Conservation (phyloP, 495 filamentous ascomycete species). For the Aspergillus conjunctus region DNA sequence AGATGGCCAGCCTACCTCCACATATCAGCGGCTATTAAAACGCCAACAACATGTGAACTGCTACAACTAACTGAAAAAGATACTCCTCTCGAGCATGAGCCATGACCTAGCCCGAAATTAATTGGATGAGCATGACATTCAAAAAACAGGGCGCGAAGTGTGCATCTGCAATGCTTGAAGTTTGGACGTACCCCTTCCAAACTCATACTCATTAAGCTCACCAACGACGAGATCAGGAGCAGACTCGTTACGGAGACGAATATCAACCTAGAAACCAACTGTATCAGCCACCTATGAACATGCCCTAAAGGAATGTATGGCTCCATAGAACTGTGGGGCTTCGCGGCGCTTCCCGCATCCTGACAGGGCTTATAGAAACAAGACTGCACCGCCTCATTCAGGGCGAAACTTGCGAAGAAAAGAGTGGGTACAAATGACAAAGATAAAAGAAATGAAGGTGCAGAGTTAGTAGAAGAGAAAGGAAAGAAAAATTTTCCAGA, state of each 20-base stretch:
- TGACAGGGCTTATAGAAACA: slow-evolving; percentile 1
- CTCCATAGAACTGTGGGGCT: slow-evolving; percentile 1
- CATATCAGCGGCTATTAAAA: slow-evolving; percentile 19
- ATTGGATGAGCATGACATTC: slow-evolving; percentile 14
- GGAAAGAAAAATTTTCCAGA: slow-evolving; percentile 18
- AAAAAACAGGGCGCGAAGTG: neutral
- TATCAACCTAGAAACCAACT: slow-evolving; percentile 51
- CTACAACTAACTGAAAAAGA: slow-evolving; percentile 69
- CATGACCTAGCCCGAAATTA: slow-evolving; percentile 54
- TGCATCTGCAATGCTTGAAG: neutral
- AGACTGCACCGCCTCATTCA: neutral
- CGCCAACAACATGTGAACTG: neutral
- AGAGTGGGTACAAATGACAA: no score
- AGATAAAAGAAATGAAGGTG: no score
- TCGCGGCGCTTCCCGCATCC: slow-evolving; percentile 8
- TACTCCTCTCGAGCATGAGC: slow-evolving; percentile 71
- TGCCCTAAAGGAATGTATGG: neutral
- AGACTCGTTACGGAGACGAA: slow-evolving; percentile 90
- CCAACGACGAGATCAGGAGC: slow-evolving; percentile 85
- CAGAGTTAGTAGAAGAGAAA: no score
- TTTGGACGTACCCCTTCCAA: slow-evolving; percentile 75
- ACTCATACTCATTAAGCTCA: slow-evolving; percentile 88
- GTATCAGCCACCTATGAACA: slow-evolving; percentile 21
- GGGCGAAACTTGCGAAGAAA: neutral
- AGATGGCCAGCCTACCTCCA: slow-evolving; percentile 55